Percentiles rank a stretch among this genome's conserved stretches.
Evolutionary conservation across 495 filamentous ascomycete species (phyloP).

Genomic region (Aspergillus diversus): DNA sequence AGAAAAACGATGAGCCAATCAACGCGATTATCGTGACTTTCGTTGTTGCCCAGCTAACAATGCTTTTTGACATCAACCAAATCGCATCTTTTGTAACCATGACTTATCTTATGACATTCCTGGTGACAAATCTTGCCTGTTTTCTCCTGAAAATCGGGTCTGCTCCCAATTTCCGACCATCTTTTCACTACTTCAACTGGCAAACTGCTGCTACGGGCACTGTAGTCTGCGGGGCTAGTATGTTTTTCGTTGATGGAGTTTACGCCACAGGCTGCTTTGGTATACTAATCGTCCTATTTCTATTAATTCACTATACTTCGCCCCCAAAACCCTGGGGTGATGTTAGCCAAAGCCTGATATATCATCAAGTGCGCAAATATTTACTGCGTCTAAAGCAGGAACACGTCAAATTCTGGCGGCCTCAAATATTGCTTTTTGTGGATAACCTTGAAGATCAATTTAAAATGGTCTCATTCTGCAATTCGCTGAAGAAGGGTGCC

Average conservation of each 20-base stretch:
- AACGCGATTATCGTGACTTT: conserved; percentile 79
- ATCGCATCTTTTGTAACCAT: conserved; percentile 89
- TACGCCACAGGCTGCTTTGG: conserved; percentile 78
- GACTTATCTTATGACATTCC: conserved; percentile 75
- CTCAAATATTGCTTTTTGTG: conserved; percentile 81
- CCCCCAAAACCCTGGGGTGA: conserved; percentile 90
- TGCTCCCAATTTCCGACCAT: conserved; percentile 88
- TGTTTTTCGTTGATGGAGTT: conserved; percentile 88
- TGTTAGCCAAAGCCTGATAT: conserved; percentile 86
- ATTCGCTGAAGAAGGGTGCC: conserved; percentile 85
- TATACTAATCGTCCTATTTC: conserved; percentile 73
- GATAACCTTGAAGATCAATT: conserved; percentile 79
- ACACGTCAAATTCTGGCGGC: conserved; percentile 92
- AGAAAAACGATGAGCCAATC: conserved; percentile 73
- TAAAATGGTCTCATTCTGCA: conserved; percentile 87
- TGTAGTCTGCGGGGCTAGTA: conserved; percentile 72
- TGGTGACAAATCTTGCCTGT: conserved; percentile 78
- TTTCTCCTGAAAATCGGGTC: conserved; percentile 89
- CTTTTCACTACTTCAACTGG: conserved; percentile 88
- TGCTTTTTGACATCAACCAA: conserved; percentile 84
- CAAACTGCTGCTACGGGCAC: conserved; percentile 76
- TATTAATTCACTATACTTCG: conserved; percentile 82
- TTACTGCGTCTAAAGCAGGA: conserved; percentile 79
- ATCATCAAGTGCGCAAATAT: conserved; percentile 91
- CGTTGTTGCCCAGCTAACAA: conserved; percentile 74